Conservation (phyloP, 1,284 basidiomycete species). For the Athelia sp. region DNA sequence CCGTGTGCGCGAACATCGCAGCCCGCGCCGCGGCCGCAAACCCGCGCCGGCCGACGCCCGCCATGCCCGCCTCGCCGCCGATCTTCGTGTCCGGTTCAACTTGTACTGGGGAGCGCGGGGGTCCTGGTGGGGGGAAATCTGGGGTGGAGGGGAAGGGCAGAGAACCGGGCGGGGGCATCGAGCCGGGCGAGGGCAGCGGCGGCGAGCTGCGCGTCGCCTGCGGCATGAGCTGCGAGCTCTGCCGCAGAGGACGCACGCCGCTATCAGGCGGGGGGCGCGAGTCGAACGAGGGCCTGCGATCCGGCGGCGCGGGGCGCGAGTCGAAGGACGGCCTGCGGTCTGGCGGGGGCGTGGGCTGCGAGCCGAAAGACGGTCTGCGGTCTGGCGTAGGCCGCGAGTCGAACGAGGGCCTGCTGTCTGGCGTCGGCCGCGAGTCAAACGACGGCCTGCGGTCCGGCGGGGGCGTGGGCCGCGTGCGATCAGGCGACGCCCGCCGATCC, state of each 20-base stretch:
- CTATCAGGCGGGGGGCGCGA: background rate
- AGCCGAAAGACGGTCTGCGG: conserved; percentile 14
- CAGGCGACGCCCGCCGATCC: background rate
- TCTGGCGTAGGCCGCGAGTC: conserved; percentile 8
- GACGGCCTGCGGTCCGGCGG: background rate
- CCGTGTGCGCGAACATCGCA: conserved; percentile 44
- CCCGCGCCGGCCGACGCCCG: conserved; percentile 80
- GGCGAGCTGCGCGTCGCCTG: background rate
- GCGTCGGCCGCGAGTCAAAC: background rate
- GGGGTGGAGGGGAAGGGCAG: background rate
- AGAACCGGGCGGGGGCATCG: background rate
- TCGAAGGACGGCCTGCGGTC: conserved; percentile 13
- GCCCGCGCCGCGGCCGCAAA: conserved; percentile 78
- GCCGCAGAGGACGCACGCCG: background rate
- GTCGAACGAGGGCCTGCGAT: background rate
- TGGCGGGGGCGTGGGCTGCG: conserved; percentile 18
- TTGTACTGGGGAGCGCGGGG: conserved; percentile 15
- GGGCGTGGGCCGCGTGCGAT: background rate
- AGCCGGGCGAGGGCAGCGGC: background rate
- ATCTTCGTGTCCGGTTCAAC: conserved; percentile 59
- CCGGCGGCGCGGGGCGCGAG: conserved; percentile 7
- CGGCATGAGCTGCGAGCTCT: conserved; percentile 1
- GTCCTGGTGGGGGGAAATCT: conserved; percentile 2
- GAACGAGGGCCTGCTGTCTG: background rate
- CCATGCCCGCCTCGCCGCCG: conserved; percentile 85